Evolutionary conservation across 2,329 filamentous ascomycete species (phyloP).

Genomic region (Xylaria sp.): DNA sequence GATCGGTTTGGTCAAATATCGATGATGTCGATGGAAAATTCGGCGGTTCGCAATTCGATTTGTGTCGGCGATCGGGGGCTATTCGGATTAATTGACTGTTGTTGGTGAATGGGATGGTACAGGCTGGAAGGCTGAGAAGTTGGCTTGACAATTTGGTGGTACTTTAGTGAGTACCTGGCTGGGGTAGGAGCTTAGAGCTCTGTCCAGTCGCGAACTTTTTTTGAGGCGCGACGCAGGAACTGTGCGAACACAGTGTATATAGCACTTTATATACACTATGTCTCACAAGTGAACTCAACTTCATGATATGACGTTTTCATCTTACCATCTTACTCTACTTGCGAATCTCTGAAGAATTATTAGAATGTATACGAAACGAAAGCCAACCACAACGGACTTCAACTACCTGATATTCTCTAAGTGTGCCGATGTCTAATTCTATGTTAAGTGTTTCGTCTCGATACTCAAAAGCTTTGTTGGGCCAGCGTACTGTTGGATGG

Average conservation of each 20-base stretch:
- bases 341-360: too few relatives aligned
- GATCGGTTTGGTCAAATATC: constrained; percentile 1
- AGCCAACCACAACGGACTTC: too few relatives aligned
- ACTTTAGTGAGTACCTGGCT: constrained; percentile 26
- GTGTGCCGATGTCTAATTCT: too few relatives aligned
- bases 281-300: constrained; percentile 2
- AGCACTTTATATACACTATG: not conserved
- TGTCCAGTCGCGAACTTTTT: constrained; percentile 48
- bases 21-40: not conserved
- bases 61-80: not conserved
- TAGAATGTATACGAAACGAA: too few relatives aligned
- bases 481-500: not conserved
- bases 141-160: constrained; percentile 1
- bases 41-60: constrained; percentile 1
- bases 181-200: constrained; percentile 43
- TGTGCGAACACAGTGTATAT: constrained; percentile 38
- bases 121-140: constrained; percentile 31
- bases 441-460: too few relatives aligned
- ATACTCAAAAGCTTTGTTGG: too few relatives aligned
- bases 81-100: constrained; percentile 22
- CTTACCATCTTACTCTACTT: too few relatives aligned
- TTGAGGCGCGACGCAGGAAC: constrained; percentile 44
- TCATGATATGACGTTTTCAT: too few relatives aligned
- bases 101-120: constrained; percentile 9
- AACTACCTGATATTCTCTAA: too few relatives aligned